These are phyloP conservation scores for Adansonia digitata DNA, from an alignment of 345 rosid genomes.

Conservation along the genomic window DNA sequence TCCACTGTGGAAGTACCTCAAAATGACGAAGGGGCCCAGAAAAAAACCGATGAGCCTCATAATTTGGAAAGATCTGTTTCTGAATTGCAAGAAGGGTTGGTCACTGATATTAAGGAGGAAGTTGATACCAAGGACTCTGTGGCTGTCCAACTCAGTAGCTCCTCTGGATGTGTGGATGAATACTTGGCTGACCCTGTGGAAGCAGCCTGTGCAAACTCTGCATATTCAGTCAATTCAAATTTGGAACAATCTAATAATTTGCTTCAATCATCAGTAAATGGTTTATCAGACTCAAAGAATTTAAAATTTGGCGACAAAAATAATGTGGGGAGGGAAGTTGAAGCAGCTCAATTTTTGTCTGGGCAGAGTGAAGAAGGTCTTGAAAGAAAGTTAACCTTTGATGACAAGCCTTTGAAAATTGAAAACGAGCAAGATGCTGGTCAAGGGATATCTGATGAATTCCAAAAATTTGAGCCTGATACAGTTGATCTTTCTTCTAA, in stretches of 20 bases:
- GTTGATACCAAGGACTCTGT: slow-evolving; percentile 13
- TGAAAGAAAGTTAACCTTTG: slow-evolving; percentile 18
- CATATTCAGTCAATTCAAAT: background rate
- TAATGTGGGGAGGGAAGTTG: slow-evolving; percentile 6
- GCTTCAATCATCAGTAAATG: slow-evolving; percentile 19
- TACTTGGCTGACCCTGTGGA: slow-evolving; percentile 39
- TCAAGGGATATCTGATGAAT: slow-evolving; percentile 16
- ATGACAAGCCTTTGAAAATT: background rate
- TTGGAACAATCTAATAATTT: slow-evolving; percentile 15
- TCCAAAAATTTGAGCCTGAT: slow-evolving; percentile 19
- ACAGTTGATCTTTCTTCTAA: slow-evolving; percentile 19
- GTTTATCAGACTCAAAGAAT: slow-evolving; percentile 7
- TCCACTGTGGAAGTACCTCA: slow-evolving; percentile 14
- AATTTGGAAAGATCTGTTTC: slow-evolving; percentile 17
- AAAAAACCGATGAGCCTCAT: background rate
- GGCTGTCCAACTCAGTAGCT: slow-evolving; percentile 28
- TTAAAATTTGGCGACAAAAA: slow-evolving; percentile 11
- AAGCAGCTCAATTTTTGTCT: slow-evolving; percentile 2
- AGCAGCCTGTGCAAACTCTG: slow-evolving; percentile 30
- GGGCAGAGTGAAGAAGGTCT: slow-evolving; percentile 14
- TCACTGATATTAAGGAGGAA: slow-evolving; percentile 8
- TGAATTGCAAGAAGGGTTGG: slow-evolving; percentile 4
- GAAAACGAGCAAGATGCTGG: slow-evolving; percentile 15
- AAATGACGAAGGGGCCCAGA: slow-evolving; percentile 15
- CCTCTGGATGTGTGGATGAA: slow-evolving; percentile 34